Evolutionary conservation across 2,329 filamentous ascomycete genomes (phyloP), one percentile per base, ranked within the genome.

Genomic region (Colletotrichum magnum): DNA sequence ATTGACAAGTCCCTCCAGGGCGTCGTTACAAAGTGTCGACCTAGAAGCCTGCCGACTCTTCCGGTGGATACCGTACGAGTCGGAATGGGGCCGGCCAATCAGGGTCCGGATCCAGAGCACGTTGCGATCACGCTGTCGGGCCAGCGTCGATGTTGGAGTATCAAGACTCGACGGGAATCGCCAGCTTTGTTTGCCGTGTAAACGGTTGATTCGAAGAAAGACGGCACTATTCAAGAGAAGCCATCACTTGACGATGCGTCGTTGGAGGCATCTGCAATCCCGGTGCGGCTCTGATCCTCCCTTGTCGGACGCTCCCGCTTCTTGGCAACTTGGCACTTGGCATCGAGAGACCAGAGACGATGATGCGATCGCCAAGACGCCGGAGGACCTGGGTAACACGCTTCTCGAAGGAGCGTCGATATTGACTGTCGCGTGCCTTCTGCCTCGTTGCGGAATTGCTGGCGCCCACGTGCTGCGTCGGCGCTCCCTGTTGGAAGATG

Each of bases 291-390:
- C 51, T 52, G 21, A n/a, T n/a, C n/a, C n/a, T n/a, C n/a, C n/a
- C n/a, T n/a, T 48, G 62, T 18, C 61, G 45, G 24, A 51, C 32
- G 56, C 45, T 69, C 56, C 67, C 57, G 66, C 66, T 66, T 28
- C 36, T 24, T 66, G 48, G 62, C 63, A 61, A 52, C 67, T 69
- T 67, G 67, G 67, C 67, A 58, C 67, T 69, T 69, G 62, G 67
- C 67, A 69, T 47, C 43, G 56, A 45, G 21, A 21, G 48, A 9
- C 47, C 10, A 26, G 52, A 2, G 43, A 45, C 43, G 41, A 47
- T 48, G 56, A 57, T 67, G 50, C 51, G 50, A 56, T 53, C 36
- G 66, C 66, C 66, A 69, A 66, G 47, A 59, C 45, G 47, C 16
- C 51, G 43, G 56, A 69, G 67, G 67, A 45, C 28, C 52, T 26